Evolutionary conservation across 1,284 basidiomycete genomes (phyloP).

Genomic region (Grifola frondosa): DNA sequence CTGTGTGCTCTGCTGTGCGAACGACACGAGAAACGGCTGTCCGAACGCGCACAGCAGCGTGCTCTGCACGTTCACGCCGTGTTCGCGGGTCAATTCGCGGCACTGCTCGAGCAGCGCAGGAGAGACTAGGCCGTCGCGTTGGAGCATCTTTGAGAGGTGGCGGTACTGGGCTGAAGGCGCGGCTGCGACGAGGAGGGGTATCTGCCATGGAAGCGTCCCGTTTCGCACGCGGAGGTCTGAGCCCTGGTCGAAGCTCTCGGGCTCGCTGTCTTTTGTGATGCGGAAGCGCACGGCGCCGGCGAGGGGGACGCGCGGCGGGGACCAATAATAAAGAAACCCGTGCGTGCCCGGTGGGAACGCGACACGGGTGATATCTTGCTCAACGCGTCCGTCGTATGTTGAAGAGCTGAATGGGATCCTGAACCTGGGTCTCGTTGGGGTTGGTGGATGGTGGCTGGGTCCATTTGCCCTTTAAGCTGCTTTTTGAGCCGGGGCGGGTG

Average conservation of each 20-base stretch:
- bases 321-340: constrained; percentile 1
- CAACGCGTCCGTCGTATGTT: too few relatives aligned
- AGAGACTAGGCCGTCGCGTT: too few relatives aligned
- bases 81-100: too few relatives aligned
- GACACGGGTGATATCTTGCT: too few relatives aligned
- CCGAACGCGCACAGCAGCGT: too few relatives aligned
- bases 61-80: not conserved
- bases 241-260: not conserved
- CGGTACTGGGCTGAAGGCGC: constrained; percentile 1
- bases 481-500: too few relatives aligned
- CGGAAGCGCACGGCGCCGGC: constrained; percentile 2
- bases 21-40: not conserved
- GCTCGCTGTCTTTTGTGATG: not conserved
- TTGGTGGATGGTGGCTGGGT: too few relatives aligned
- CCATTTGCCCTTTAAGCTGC: too few relatives aligned
- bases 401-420: too few relatives aligned
- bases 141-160: constrained; percentile 1
- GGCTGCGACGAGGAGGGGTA: constrained; percentile 3
- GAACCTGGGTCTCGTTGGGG: too few relatives aligned
- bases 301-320: not conserved
- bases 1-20: too few relatives aligned
- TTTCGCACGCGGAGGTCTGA: not conserved
- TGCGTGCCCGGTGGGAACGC: not conserved
- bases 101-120: not conserved
- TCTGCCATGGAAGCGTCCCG: not conserved